These are phyloP conservation scores for Trichoderma sp. DNA, from an alignment of 2,329 filamentous ascomycete species.

Conservation along the genomic window DNA sequence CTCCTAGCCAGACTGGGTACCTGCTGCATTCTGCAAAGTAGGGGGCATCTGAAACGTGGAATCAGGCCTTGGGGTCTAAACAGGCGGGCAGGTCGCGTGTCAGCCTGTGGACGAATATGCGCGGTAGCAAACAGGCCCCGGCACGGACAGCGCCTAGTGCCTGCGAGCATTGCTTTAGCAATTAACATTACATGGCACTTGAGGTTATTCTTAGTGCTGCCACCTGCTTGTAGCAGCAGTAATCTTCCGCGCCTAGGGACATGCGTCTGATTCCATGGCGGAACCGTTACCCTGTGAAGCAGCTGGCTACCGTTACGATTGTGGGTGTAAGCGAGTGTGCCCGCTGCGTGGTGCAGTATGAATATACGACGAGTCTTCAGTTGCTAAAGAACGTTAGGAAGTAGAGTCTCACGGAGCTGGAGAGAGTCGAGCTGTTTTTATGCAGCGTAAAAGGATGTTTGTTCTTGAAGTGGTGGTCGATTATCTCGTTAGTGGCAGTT, in stretches of 20 bases:
- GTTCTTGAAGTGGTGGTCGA: not conserved
- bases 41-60: constrained; percentile 24
- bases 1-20: constrained; percentile 17
- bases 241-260: not conserved
- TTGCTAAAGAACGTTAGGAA: not conserved
- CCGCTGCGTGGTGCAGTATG: not conserved
- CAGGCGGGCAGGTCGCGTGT: not conserved
- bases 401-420: not conserved
- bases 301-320: not conserved
- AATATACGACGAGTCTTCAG: too few relatives aligned
- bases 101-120: not conserved
- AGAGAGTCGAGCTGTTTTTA: not conserved
- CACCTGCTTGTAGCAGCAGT: not conserved
- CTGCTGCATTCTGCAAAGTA: constrained; percentile 25
- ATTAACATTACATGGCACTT: not conserved
- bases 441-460: not conserved
- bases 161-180: not conserved
- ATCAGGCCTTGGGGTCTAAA: not conserved
- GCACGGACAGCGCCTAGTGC: not conserved
- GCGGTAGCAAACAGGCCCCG: not conserved
- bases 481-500: not conserved
- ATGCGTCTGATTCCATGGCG: not conserved
- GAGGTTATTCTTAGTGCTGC: not conserved
- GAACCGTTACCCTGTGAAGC: not conserved
- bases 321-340: not conserved